Conservation (phyloP, 306 rosid species). For the Sicyos baderoa region DNA sequence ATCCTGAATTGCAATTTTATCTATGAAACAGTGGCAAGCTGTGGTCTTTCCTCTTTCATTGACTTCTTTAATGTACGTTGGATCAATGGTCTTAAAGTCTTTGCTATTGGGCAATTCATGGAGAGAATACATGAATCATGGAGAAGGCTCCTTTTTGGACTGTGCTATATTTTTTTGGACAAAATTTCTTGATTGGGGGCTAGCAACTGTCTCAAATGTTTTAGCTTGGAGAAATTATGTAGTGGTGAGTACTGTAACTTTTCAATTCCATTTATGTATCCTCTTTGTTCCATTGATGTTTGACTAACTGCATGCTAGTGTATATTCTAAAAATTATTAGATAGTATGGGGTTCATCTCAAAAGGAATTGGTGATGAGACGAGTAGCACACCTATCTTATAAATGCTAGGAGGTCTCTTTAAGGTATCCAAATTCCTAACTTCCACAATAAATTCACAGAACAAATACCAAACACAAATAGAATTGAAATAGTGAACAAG, state of each 20-base stretch:
- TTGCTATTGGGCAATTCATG: conserved; percentile 40
- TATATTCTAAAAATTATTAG: too few species aligned
- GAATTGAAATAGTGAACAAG: too few species aligned
- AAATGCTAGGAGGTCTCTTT: too few species aligned
- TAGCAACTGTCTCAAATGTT: conserved; percentile 39
- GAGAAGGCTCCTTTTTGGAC: conserved; percentile 35
- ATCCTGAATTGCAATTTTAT: conserved; percentile 55
- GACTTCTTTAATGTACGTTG: conserved; percentile 76
- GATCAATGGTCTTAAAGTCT: conserved; percentile 58
- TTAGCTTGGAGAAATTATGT: conserved; percentile 65
- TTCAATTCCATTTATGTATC: conserved; percentile 11
- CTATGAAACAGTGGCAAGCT: conserved; percentile 95
- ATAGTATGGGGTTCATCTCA: too few species aligned
- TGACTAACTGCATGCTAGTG: not conserved
- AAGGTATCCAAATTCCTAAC: too few species aligned
- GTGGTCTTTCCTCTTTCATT: conserved; percentile 60
- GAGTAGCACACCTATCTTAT: too few species aligned
- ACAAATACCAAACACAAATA: too few species aligned
- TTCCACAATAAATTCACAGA: too few species aligned
- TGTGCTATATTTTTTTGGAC: conserved; percentile 23
- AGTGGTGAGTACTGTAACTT: conserved; percentile 55
- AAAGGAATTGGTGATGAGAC: too few species aligned
- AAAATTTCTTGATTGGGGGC: conserved; percentile 27
- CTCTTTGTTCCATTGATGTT: not conserved
- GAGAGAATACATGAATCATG: conserved; percentile 35